phyloP scores from a whole-genome alignment of 768 basidiomycete species.

The Lactarius sanguifluus region DNA sequence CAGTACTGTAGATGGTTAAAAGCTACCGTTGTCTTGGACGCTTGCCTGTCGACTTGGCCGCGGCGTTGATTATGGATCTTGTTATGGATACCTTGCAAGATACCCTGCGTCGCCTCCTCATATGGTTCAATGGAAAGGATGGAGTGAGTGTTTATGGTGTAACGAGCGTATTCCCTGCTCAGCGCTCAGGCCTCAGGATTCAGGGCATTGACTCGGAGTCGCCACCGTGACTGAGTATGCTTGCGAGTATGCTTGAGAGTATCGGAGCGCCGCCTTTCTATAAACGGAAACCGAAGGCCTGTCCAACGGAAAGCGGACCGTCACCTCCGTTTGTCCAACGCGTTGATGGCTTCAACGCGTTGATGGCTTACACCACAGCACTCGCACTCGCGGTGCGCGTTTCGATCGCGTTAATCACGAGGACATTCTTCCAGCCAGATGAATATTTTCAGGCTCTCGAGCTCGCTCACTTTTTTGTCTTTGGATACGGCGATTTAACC shows the following conservation, averaged over 20 bases:
- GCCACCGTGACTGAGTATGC: too few relatives aligned
- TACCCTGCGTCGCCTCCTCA: too few relatives aligned
- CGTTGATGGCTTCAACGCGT: too few relatives aligned
- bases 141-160: neutral
- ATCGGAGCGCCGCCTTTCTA: too few relatives aligned
- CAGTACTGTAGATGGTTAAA: neutral
- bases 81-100: too few relatives aligned
- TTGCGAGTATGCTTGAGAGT: too few relatives aligned
- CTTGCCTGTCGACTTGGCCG: neutral
- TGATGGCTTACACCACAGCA: slow-evolving; percentile 17
- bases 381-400: slow-evolving; percentile 54
- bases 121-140: neutral
- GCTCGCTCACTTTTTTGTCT: slow-evolving; percentile 84
- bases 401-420: slow-evolving; percentile 63
- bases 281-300: neutral
- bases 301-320: neutral
- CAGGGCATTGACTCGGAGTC: too few relatives aligned
- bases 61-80: too few relatives aligned
- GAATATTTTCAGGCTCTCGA: slow-evolving; percentile 96
- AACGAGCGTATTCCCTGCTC: too few relatives aligned
- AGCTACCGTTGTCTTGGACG: neutral
- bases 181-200: too few relatives aligned
- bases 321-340: neutral
- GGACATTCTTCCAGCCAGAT: slow-evolving; percentile 94
- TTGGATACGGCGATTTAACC: slow-evolving; percentile 87